These are phyloP conservation scores for Aspergillus wentii DNA, from an alignment of 495 filamentous ascomycete genomes.

Conservation along the genomic window DNA sequence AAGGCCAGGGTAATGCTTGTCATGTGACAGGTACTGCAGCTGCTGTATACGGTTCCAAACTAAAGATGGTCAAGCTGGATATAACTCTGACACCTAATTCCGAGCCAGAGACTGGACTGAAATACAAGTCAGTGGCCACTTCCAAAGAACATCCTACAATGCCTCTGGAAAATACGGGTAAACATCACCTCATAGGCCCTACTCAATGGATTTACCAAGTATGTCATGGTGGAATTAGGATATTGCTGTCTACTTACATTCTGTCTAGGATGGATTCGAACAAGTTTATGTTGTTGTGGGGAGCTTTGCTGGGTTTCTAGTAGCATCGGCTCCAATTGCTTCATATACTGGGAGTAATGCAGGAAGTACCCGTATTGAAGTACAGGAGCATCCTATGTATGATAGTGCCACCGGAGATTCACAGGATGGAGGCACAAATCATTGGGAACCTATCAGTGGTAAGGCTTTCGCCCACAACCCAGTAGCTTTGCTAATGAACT, in stretches of 20 bases:
- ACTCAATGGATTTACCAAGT: conserved; percentile 31
- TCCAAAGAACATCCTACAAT: conserved; percentile 15
- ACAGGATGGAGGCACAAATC: conserved; percentile 5
- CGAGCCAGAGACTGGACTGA: neutral
- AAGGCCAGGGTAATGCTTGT: conserved; percentile 1
- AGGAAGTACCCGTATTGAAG: neutral
- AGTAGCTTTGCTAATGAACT: conserved; percentile 5
- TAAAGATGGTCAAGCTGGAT: conserved; percentile 24
- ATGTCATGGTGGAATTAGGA: conserved; percentile 5
- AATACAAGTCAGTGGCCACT: conserved; percentile 4
- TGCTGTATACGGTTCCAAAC: conserved; percentile 20
- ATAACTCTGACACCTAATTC: conserved; percentile 8
- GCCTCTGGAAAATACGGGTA: conserved; percentile 1
- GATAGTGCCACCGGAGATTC: conserved; percentile 5
- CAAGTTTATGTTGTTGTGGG: conserved; percentile 18
- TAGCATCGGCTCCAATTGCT: conserved; percentile 14
- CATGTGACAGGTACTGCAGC: conserved; percentile 23
- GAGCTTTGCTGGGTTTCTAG: conserved; percentile 16
- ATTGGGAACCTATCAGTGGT: conserved; percentile 32
- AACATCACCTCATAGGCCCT: conserved; percentile 27
- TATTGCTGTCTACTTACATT: conserved; percentile 5
- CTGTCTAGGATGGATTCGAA: conserved; percentile 11
- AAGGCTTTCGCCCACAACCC: neutral
- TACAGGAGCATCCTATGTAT: conserved; percentile 17
- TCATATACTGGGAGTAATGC: conserved; percentile 10